Percentiles rank a stretch among this genome's conserved stretches.
These are phyloP conservation scores for Oligophagozyma castellii DNA, from an alignment of 1,139 yeast species.

Conservation along the genomic window DNA sequence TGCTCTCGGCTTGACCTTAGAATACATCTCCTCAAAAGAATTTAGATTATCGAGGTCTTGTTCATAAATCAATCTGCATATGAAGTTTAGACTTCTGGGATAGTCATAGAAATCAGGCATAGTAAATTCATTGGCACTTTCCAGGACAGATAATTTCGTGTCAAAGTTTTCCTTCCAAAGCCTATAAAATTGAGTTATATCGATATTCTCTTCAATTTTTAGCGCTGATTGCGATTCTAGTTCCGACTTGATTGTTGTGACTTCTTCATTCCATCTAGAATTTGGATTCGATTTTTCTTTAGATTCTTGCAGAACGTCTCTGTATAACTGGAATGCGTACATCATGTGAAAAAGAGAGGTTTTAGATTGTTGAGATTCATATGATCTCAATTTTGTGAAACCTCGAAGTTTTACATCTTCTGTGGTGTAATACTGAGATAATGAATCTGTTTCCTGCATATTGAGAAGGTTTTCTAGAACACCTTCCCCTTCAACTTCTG, in stretches of 20 bases:
- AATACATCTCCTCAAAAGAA: slow-evolving; percentile 16
- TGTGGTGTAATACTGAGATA: slow-evolving; percentile 1
- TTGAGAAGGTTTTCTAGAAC: not conserved
- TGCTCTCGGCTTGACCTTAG: slow-evolving; percentile 6
- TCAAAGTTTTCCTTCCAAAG: slow-evolving; percentile 14
- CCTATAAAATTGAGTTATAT: slow-evolving; percentile 11
- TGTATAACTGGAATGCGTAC: slow-evolving; percentile 17
- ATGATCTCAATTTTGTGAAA: not conserved
- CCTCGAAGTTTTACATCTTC: not conserved
- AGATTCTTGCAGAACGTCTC: slow-evolving; percentile 5
- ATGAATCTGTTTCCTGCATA: not conserved
- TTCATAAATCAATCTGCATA: slow-evolving; percentile 11
- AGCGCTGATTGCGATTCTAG: slow-evolving; percentile 1
- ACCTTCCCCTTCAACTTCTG: not conserved
- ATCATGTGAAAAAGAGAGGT: slow-evolving; percentile 20
- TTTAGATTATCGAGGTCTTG: slow-evolving; percentile 12
- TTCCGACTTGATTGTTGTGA: slow-evolving; percentile 1
- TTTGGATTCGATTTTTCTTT: slow-evolving; percentile 1
- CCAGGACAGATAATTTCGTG: slow-evolving; percentile 7
- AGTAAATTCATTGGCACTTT: slow-evolving; percentile 14
- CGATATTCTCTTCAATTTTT: slow-evolving; percentile 1
- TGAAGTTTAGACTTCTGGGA: slow-evolving; percentile 9
- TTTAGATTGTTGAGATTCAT: slow-evolving; percentile 9
- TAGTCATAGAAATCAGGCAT: slow-evolving; percentile 17
- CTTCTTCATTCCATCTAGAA: too few relatives aligned